Evolutionary conservation across 495 filamentous ascomycete genomes (phyloP).

Genomic region (Daldinia caldariorum): DNA sequence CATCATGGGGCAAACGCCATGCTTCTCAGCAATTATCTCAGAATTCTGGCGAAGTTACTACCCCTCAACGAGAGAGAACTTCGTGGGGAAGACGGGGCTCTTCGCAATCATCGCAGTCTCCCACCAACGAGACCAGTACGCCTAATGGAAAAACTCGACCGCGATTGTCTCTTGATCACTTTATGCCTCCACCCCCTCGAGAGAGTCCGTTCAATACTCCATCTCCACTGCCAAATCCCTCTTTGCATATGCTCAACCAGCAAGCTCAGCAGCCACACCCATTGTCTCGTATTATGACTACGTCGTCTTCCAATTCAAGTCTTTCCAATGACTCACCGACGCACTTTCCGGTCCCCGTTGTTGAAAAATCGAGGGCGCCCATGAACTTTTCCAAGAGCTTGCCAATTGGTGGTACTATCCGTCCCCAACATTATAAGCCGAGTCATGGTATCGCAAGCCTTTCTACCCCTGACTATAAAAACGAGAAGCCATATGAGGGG

Average conservation of each 20-base stretch:
- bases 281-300: slow-evolving; percentile 82
- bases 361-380: slow-evolving; percentile 54
- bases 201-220: slow-evolving; percentile 71
- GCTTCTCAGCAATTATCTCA: slow-evolving; percentile 59
- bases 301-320: slow-evolving; percentile 81
- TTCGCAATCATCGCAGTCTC: slow-evolving; percentile 55
- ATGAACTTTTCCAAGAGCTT: slow-evolving; percentile 84
- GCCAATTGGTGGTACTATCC: slow-evolving; percentile 59
- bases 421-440: slow-evolving; percentile 30
- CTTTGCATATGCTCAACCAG: slow-evolving; percentile 60
- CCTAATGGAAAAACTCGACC: slow-evolving; percentile 65
- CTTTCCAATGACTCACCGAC: slow-evolving; percentile 79
- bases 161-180: slow-evolving; percentile 80
- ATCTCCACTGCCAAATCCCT: slow-evolving; percentile 63
- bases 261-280: slow-evolving; percentile 75
- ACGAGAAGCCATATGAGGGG: slow-evolving; percentile 81
- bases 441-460: slow-evolving; percentile 54
- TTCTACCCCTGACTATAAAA: slow-evolving; percentile 85
- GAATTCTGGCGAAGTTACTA: slow-evolving; percentile 57
- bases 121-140: slow-evolving; percentile 58
- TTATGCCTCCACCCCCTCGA: slow-evolving; percentile 66
- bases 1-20: slow-evolving; percentile 65
- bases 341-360: slow-evolving; percentile 66
- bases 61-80: slow-evolving; percentile 48
- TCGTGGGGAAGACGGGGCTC: slow-evolving; percentile 63